phyloP scores from a whole-genome alignment of 2,329 filamentous ascomycete genomes.

The Fusarium chuoi region DNA sequence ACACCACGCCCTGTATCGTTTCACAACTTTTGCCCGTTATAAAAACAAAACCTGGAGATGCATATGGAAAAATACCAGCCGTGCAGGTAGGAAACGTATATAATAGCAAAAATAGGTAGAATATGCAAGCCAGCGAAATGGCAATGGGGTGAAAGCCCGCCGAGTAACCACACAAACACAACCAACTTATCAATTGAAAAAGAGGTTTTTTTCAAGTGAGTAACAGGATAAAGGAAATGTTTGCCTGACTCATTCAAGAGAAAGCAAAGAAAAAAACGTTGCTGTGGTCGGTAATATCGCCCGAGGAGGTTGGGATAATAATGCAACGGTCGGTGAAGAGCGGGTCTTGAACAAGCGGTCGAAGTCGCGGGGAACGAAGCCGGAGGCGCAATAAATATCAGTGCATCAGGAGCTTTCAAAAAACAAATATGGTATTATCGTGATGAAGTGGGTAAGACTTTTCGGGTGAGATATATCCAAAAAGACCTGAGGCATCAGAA shows the following conservation, averaged over 20 bases:
- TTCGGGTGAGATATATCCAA: constrained; percentile 25
- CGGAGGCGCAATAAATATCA: constrained; percentile 28
- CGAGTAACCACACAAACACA: constrained; percentile 23
- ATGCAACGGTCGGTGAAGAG: constrained; percentile 41
- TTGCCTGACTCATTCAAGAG: constrained; percentile 29
- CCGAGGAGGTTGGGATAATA: constrained; percentile 40
- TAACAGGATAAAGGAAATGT: constrained; percentile 23
- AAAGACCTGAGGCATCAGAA: constrained; percentile 32
- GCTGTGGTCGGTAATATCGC: constrained; percentile 32
- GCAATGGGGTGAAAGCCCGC: constrained; percentile 27
- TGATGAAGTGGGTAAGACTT: constrained; percentile 5
- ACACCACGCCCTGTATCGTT: constrained; percentile 29
- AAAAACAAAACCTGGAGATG: constrained; percentile 13
- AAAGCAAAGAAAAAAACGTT: constrained; percentile 25
- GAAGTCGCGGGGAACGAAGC: constrained; percentile 34
- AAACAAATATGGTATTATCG: constrained; percentile 13
- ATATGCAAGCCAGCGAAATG: constrained; percentile 24
- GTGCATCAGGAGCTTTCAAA: constrained; percentile 10
- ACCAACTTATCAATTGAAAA: constrained; percentile 32
- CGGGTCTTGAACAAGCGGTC: constrained; percentile 43
- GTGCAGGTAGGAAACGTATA: constrained; percentile 29
- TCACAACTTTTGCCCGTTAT: constrained; percentile 28
- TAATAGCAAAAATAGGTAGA: constrained; percentile 18
- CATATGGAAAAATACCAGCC: constrained; percentile 19
- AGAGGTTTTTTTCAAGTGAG: constrained; percentile 21